Conservation (phyloP, 73 alveolate genomes). For the Tetrahymena malaccensis region DNA sequence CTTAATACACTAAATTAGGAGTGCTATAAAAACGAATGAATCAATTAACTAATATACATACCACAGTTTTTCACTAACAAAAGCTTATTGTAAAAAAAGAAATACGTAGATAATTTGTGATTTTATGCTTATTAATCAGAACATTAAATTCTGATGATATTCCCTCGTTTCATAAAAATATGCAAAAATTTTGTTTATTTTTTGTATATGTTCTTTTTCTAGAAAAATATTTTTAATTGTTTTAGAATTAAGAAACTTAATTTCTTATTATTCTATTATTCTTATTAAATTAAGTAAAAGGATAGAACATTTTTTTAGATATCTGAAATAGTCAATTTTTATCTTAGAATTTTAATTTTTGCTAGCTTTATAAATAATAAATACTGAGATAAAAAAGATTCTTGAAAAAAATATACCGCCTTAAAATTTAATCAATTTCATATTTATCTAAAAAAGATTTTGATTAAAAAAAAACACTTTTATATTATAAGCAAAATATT, state of each 20-base stretch:
- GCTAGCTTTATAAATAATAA: too few species aligned
- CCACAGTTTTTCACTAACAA: not conserved
- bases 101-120: not conserved
- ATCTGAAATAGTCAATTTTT: too few species aligned
- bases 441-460: not conserved
- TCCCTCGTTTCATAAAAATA: not conserved
- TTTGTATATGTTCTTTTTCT: too few species aligned
- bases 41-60: not conserved
- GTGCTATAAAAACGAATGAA: not conserved
- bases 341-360: not conserved
- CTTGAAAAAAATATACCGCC: not conserved
- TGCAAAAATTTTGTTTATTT: too few species aligned
- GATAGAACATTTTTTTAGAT: not conserved
- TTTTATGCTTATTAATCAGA: not conserved
- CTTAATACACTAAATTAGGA: not conserved
- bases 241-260: too few species aligned
- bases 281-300: too few species aligned
- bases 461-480: not conserved
- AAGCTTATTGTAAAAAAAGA: too few species aligned
- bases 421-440: not conserved
- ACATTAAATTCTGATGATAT: not conserved
- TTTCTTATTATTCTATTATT: too few species aligned
- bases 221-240: too few species aligned
- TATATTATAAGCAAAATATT: not conserved
- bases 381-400: not conserved